Evolutionary conservation across 306 rosid genomes (phyloP), one percentile per base, ranked within the genome.

Genomic region (Gleditsia sinensis): DNA sequence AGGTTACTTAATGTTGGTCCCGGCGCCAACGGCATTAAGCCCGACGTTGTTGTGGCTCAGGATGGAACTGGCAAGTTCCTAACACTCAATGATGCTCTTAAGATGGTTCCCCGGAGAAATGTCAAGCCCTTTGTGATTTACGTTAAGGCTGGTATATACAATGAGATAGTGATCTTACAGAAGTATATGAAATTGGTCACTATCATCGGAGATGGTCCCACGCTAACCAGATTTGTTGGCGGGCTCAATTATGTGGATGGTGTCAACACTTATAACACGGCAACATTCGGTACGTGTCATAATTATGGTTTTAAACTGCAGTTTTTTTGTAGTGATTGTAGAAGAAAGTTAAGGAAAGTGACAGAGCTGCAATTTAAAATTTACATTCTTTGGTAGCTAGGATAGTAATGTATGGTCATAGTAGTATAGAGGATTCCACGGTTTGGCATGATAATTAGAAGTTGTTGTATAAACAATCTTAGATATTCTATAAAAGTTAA

Each of bases 201-300:
- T 45, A 48, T 94, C 45, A 63, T 92, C 32, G 99, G 97, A 16
- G 99, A 94, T 58, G 99, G 99, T 64, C 91, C 99, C 27, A 84
- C 86, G 1, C 81, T 77, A 80, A 90, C 97, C 54, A 86, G 13
- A 65, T 81, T 95, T 86, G 82, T 90, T 19, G 89, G 88, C 6
- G 60, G 0, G 56, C 76, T 28, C 71, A 88, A 85, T 87, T 88
- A 16, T 14, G 12, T 13, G 0, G 93, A 87, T 21, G 98, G 97
- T 6, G 0, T 62, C 9, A 80, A 79, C 17, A 89, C 98, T 1
- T 88, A 83, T 82, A 17, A 28, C 33, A 86, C 93, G 0, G 83
- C 99, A 4, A 90, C 99, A 1, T 67, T 94, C 51, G 56, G 98
- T 93, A 69, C 72, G 77, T 76, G 25, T 11, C 9, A 19, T 0